Evolutionary conservation across 208 protist species (phyloP).

Genomic region (Leishmania arabica): DNA sequence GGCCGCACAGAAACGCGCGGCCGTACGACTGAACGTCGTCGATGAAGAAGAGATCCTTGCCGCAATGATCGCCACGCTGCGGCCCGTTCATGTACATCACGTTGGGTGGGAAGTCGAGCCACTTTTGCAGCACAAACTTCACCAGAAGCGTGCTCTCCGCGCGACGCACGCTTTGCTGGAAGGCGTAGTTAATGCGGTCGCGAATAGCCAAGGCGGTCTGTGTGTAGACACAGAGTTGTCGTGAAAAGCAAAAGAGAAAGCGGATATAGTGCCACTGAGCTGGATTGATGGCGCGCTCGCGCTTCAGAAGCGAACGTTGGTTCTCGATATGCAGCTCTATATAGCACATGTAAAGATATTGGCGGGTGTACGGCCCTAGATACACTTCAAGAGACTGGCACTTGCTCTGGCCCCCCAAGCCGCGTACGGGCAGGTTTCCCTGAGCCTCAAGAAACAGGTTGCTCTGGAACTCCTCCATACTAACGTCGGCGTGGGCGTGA

Average conservation of each 20-base stretch:
- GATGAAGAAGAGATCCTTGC: slow-evolving; percentile 87
- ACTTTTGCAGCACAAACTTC: slow-evolving; percentile 75
- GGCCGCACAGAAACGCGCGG: slow-evolving; percentile 63
- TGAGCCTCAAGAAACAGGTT: slow-evolving; percentile 80
- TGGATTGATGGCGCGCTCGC: slow-evolving; percentile 23
- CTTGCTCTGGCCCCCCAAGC: slow-evolving; percentile 75
- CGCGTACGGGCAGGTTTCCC: slow-evolving; percentile 82
- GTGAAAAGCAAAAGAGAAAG: slow-evolving; percentile 49
- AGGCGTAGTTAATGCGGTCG: slow-evolving; percentile 72
- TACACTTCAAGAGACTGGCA: slow-evolving; percentile 89
- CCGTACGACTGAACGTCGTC: slow-evolving; percentile 66
- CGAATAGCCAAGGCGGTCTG: slow-evolving; percentile 62
- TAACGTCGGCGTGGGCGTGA: slow-evolving; percentile 84
- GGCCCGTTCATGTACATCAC: slow-evolving; percentile 87
- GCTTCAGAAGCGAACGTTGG: slow-evolving; percentile 39
- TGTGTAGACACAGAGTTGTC: slow-evolving; percentile 58
- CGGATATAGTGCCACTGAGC: slow-evolving; percentile 65
- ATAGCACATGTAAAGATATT: slow-evolving; percentile 86
- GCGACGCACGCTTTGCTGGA: slow-evolving; percentile 69
- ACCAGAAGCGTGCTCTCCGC: slow-evolving; percentile 65
- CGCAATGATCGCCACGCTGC: slow-evolving; percentile 60
- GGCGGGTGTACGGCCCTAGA: slow-evolving; percentile 64
- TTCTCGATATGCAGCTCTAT: slow-evolving; percentile 61
- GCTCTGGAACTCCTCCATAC: slow-evolving; percentile 89
- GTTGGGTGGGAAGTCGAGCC: slow-evolving; percentile 74